Evolutionary conservation across 495 filamentous ascomycete species (phyloP).

Genomic region (Penicillium daleae): DNA sequence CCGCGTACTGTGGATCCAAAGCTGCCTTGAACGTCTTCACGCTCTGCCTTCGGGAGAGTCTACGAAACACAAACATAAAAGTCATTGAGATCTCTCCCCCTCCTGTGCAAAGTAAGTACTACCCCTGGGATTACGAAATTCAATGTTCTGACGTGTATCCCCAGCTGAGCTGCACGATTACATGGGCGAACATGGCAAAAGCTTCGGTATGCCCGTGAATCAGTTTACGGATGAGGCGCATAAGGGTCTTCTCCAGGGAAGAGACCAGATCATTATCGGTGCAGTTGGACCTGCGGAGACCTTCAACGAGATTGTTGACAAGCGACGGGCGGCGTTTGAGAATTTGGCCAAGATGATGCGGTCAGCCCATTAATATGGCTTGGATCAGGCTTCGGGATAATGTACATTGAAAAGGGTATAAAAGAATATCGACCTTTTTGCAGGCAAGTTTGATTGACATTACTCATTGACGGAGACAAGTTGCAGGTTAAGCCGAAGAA

Average conservation of each 20-base stretch:
- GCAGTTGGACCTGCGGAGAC: constrained; percentile 31
- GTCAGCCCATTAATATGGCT: neutral
- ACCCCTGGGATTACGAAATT: neutral
- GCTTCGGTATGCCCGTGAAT: constrained; percentile 62
- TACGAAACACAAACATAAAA: constrained; percentile 52
- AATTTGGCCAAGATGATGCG: constrained; percentile 24
- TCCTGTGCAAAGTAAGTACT: constrained; percentile 59
- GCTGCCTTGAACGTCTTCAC: constrained; percentile 50
- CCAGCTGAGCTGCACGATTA: constrained; percentile 50
- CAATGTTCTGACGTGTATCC: neutral
- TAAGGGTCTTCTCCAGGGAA: constrained; percentile 50
- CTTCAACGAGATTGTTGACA: constrained; percentile 40
- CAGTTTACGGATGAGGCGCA: constrained; percentile 63
- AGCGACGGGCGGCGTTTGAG: constrained; percentile 38
- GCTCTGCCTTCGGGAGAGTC: constrained; percentile 62
- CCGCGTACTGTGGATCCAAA: constrained; percentile 49
- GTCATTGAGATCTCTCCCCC: constrained; percentile 71
- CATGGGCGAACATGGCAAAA: constrained; percentile 39
- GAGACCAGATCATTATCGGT: constrained; percentile 48
- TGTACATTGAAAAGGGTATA: neutral
- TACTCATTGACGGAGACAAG: too few species aligned
- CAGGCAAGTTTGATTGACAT: neutral
- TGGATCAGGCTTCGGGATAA: neutral
- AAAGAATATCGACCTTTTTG: neutral
- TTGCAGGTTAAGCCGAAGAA: neutral